Evolutionary conservation across 345 rosid species (phyloP).

Genomic region (Populus davidiana): DNA sequence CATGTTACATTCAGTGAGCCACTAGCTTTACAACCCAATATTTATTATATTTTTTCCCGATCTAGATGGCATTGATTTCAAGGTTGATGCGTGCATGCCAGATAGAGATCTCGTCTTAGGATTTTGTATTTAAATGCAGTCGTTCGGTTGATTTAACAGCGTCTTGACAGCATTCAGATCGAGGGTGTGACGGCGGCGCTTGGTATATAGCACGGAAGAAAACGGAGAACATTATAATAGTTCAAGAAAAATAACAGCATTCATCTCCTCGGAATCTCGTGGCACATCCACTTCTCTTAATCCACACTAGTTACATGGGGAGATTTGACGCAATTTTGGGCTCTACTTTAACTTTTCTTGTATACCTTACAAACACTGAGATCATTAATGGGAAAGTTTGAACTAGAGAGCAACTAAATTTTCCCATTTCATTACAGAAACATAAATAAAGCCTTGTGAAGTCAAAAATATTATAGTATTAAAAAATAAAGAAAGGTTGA

Average conservation of each 20-base stretch:
- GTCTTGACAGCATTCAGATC: neutral
- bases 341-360: neutral
- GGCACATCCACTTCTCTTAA: neutral
- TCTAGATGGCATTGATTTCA: neutral
- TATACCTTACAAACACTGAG: neutral
- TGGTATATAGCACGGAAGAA: neutral
- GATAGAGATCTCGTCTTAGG: no score
- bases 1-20: neutral
- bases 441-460: neutral
- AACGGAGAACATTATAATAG: neutral
- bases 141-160: neutral
- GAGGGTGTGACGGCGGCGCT: neutral
- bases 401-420: neutral
- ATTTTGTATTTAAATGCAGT: neutral
- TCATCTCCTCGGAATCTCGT: neutral
- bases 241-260: neutral
- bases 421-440: slow-evolving; percentile 15
- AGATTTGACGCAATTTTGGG: neutral
- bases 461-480: neutral
- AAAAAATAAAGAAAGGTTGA: slow-evolving; percentile 4
- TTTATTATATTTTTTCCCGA: neutral
- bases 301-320: neutral
- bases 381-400: neutral
- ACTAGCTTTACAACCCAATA: neutral
- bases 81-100: neutral